phyloP scores from a whole-genome alignment of 2,329 filamentous ascomycete species.

The Chaetothyriales sp. region DNA sequence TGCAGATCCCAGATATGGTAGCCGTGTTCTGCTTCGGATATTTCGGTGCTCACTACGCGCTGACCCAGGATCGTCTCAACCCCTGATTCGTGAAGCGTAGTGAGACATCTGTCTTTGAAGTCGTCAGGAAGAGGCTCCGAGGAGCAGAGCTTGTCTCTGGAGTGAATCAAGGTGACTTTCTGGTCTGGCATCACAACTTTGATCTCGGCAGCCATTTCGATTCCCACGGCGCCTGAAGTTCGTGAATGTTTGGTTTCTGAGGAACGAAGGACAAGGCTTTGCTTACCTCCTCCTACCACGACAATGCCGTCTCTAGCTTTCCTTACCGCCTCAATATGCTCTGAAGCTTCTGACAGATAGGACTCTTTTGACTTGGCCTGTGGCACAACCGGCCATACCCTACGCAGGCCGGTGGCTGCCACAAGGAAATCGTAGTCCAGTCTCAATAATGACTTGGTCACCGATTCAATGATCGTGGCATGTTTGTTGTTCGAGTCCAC shows the following conservation, averaged over 20 bases:
- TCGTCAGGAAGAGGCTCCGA: slow-evolving; percentile 58
- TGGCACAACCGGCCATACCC: slow-evolving; percentile 61
- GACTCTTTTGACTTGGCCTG: slow-evolving; percentile 48
- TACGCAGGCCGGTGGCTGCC: slow-evolving; percentile 54
- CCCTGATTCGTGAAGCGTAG: slow-evolving; percentile 46
- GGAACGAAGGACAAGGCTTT: neutral
- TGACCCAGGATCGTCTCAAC: slow-evolving; percentile 53
- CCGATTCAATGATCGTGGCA: slow-evolving; percentile 41
- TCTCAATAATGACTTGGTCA: slow-evolving; percentile 29
- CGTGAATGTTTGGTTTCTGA: neutral
- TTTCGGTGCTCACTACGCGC: slow-evolving; percentile 38
- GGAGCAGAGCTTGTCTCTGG: slow-evolving; percentile 54
- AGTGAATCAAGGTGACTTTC: slow-evolving; percentile 62
- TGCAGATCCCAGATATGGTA: slow-evolving; percentile 38
- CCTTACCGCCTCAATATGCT: slow-evolving; percentile 44
- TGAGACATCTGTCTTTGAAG: slow-evolving; percentile 49
- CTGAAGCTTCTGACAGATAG: slow-evolving; percentile 49
- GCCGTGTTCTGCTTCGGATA: neutral
- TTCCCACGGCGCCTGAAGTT: slow-evolving; percentile 50
- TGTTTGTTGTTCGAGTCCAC: slow-evolving; percentile 48
- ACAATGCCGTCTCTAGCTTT: slow-evolving; percentile 47
- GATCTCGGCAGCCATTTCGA: slow-evolving; percentile 69
- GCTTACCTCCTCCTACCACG: slow-evolving; percentile 55
- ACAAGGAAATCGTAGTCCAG: slow-evolving; percentile 60
- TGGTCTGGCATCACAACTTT: slow-evolving; percentile 52